Evolutionary conservation across 768 basidiomycete species (phyloP).

Genomic region (Podaxis sp.): DNA sequence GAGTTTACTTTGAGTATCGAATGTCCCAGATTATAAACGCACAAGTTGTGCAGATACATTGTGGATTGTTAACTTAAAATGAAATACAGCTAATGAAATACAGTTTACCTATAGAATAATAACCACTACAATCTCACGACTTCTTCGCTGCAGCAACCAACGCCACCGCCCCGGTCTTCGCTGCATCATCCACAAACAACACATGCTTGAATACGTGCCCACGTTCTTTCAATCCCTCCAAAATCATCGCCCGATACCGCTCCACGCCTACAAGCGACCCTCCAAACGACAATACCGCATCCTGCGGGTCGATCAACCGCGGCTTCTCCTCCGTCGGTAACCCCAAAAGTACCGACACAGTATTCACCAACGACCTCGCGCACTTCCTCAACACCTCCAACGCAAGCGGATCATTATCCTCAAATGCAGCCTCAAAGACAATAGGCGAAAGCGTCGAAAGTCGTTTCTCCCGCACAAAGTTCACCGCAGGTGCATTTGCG

Average conservation of each 20-base stretch:
- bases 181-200: conserved; percentile 69
- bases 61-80: neutral
- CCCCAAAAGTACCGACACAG: conserved; percentile 56
- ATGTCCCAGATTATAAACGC: too few relatives aligned
- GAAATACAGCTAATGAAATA: neutral
- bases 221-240: conserved; percentile 53
- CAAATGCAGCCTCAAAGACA: conserved; percentile 78
- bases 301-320: conserved; percentile 46
- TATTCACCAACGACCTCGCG: conserved; percentile 54
- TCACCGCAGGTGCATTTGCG: conserved; percentile 16
- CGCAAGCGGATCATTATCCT: conserved; percentile 65
- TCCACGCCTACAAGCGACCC: conserved; percentile 73
- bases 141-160: conserved; percentile 37
- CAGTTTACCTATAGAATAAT: neutral
- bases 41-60: too few relatives aligned
- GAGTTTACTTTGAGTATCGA: too few relatives aligned
- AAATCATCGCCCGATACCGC: conserved; percentile 53
- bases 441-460: conserved; percentile 72
- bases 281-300: conserved; percentile 71
- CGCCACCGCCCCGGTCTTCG: conserved; percentile 60
- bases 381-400: conserved; percentile 53
- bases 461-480: conserved; percentile 63
- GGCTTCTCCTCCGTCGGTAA: conserved; percentile 31
- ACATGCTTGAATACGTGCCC: conserved; percentile 68
- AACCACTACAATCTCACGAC: neutral